Base-by-base conservation (phyloP, 495 filamentous ascomycete genomes). In the Barbatosphaeria neglecta region DNA sequence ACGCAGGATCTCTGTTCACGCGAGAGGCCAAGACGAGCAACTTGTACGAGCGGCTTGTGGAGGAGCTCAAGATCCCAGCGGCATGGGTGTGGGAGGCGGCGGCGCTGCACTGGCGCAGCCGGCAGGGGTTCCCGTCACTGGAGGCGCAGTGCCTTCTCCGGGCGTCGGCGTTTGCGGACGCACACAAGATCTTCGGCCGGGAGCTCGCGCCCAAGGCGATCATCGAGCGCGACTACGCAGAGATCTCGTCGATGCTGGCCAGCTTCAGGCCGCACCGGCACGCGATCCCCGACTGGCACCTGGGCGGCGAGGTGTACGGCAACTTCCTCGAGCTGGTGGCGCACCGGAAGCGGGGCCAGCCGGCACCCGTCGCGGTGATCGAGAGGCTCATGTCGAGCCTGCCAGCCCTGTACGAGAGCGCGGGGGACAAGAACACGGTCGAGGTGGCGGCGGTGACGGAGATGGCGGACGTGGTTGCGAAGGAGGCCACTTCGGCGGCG, bases 11-110 rank as follows among this genome's bases (percentile, higher is more conserved):
- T 4, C 68, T 82, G 57, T 35, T 50, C 52, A 7, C 50, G 37
- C 4, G 43, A 47, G 25, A 47, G 49, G 16, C 24, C 31, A 8
- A 25, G 20, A 24, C 50, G 47, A 25, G 23, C 55, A 18, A 59
- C 59, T 19, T 31, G 41, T 2, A 22, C 50, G 66, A 24, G 17
- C 74, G 74, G 20, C 72, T 93, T 0, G 68, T 72, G 4, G 54
- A 69, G 24, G 73, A 75, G 4, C 75, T 84, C 40, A 70, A 80
- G 44, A 72, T 97, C 43, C 85, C 88, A 4, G 71, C 70, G 28
- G 54, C 68, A 20, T 94, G 87, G 88, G 74, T 97, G 50, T 90
- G 82, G 78, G 78, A 87, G 45, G 86, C 90, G 22, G 88, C 88
- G 66, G 92, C 90, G 4, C 69, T 93, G 7, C 76, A 86, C 55